Conservation (phyloP, 441 rosid genomes). For the Kokia cookei region DNA sequence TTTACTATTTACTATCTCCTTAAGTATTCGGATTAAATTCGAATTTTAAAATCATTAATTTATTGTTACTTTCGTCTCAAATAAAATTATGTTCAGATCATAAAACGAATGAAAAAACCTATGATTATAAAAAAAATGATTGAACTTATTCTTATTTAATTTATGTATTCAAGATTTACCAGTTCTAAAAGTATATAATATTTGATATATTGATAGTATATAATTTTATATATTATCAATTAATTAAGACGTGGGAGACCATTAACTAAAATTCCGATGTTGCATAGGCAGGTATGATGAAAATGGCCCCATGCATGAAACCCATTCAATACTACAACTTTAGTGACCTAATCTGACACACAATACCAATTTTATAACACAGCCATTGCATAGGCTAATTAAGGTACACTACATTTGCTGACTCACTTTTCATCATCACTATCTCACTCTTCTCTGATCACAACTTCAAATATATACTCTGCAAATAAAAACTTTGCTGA, state of each 20-base stretch:
- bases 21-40: no score
- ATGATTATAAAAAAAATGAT: no score
- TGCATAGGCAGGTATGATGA: not conserved
- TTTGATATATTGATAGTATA: no score
- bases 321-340: not conserved
- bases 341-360: slow-evolving; percentile 2
- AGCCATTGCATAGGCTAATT: not conserved
- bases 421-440: not conserved
- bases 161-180: no score
- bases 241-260: not conserved
- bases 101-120: no score
- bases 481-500: not conserved
- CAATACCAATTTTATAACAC: not conserved
- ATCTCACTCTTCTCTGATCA: not conserved
- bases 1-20: no score
- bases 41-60: no score
- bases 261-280: not conserved
- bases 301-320: not conserved
- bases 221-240: no score
- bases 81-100: no score
- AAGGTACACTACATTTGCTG: not conserved
- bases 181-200: no score
- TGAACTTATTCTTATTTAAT: no score
- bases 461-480: not conserved
- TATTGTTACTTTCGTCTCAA: no score